These are phyloP conservation scores for Hanseniaspora lachancei DNA, from an alignment of 805 yeast genomes.

Conservation along the genomic window DNA sequence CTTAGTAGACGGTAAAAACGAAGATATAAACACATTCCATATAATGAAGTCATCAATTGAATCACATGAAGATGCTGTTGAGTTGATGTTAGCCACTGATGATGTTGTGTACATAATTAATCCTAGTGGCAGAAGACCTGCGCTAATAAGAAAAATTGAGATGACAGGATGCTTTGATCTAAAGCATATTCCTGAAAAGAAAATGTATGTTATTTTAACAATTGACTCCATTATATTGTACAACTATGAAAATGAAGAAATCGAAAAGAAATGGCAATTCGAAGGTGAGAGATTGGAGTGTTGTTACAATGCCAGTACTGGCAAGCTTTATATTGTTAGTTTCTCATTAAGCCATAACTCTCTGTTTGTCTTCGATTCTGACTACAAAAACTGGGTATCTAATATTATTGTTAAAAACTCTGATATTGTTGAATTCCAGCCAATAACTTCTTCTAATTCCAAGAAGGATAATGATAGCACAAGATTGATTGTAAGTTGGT, in stretches of 20 bases:
- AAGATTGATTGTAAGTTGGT: constrained; percentile 27
- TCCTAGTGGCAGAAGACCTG: constrained; percentile 33
- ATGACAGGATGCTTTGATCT: constrained; percentile 17
- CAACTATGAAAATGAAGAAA: constrained; percentile 12
- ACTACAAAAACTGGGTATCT: constrained; percentile 27
- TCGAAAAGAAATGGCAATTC: constrained; percentile 19
- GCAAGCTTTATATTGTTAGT: constrained; percentile 16
- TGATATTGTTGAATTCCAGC: constrained; percentile 21
- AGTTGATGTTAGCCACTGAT: constrained; percentile 23
- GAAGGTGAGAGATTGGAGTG: constrained; percentile 18
- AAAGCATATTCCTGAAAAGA: constrained; percentile 18
- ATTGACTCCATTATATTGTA: constrained; percentile 11
- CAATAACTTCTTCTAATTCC: neutral
- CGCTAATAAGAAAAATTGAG: constrained; percentile 19
- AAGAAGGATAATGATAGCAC: constrained; percentile 1
- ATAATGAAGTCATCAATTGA: constrained; percentile 16
- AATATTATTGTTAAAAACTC: constrained; percentile 21
- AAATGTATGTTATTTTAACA: constrained; percentile 18
- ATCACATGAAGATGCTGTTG: constrained; percentile 10
- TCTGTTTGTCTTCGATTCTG: constrained; percentile 22
- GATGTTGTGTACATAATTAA: constrained; percentile 50
- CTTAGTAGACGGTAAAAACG: constrained; percentile 24
- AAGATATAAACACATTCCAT: constrained; percentile 23
- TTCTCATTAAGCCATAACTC: constrained; percentile 19
- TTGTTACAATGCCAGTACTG: constrained; percentile 1